Percentiles rank a stretch among this genome's conserved stretches.
Conservation (phyloP, 2,329 filamentous ascomycete genomes). For the Fusarium sp. region DNA sequence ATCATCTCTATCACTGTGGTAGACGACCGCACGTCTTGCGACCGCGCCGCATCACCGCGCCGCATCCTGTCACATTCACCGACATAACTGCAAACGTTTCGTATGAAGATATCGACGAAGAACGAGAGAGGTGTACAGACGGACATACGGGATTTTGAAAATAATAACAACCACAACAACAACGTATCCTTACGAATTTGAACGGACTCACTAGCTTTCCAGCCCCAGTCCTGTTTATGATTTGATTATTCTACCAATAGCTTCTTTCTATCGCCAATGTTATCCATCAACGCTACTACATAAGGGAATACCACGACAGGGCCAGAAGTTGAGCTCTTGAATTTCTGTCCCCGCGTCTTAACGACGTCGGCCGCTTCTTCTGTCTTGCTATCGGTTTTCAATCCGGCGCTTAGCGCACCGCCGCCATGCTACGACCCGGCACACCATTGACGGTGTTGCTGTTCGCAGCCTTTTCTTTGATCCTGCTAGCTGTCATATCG, state of each 20-base stretch:
- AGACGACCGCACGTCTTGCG: conserved; percentile 17
- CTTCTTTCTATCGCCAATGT: conserved; percentile 29
- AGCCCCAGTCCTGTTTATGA: conserved; percentile 3
- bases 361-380: conserved; percentile 42
- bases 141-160: background rate
- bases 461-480: conserved; percentile 84
- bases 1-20: background rate
- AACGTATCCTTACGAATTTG: conserved; percentile 5
- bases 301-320: conserved; percentile 14
- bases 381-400: conserved; percentile 15
- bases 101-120: background rate
- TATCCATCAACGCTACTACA: conserved; percentile 9
- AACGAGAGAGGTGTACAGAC: conserved; percentile 1
- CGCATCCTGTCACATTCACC: conserved; percentile 22
- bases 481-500: conserved; percentile 90
- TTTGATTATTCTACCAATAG: conserved; percentile 3
- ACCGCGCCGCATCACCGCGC: conserved; percentile 35
- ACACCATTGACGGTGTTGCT: conserved; percentile 91
- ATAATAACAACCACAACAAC: background rate
- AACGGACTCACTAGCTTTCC: background rate
- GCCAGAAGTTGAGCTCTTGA: conserved; percentile 6
- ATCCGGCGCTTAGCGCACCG: conserved; percentile 44
- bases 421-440: conserved; percentile 87
- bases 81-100: conserved; percentile 14
- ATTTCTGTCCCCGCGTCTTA: conserved; percentile 39